Conservation (phyloP, 495 filamentous ascomycete species). For the Talaromyces stipitatus region DNA sequence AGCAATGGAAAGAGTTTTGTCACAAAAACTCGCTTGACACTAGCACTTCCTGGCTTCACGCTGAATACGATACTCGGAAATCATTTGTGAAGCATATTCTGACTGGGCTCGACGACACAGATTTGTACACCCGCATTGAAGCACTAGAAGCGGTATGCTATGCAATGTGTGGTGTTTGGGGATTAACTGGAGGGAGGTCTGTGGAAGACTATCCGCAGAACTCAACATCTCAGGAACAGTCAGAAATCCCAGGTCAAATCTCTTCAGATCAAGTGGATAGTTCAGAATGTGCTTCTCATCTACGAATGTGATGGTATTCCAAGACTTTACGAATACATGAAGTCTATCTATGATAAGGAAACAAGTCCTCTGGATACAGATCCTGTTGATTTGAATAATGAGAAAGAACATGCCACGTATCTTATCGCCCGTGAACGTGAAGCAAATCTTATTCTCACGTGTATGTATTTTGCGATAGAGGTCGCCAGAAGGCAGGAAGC, state of each 20-base stretch:
- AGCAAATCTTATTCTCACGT: conserved; percentile 47
- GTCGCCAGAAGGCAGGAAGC: conserved; percentile 45
- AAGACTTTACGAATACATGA: conserved; percentile 52
- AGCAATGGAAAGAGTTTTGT: conserved; percentile 49
- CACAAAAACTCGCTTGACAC: conserved; percentile 19
- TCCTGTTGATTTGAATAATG: conserved; percentile 24
- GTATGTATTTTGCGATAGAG: conserved; percentile 67
- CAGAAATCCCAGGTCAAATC: conserved; percentile 40
- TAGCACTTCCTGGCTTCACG: conserved; percentile 47
- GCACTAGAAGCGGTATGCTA: conserved; percentile 73
- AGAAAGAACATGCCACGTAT: conserved; percentile 22
- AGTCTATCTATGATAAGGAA: conserved; percentile 47
- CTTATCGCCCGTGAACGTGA: conserved; percentile 37
- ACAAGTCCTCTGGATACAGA: conserved; percentile 19
- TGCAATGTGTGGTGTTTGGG: conserved; percentile 70
- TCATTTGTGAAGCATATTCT: conserved; percentile 37
- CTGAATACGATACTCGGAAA: conserved; percentile 32
- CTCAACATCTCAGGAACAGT: conserved; percentile 15
- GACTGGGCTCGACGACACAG: conserved; percentile 34
- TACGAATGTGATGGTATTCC: conserved; percentile 52
- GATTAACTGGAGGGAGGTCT: conserved; percentile 53
- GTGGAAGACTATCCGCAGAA: conserved; percentile 20
- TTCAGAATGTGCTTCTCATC: conserved; percentile 52
- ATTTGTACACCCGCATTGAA: conserved; percentile 48
- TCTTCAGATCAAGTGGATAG: conserved; percentile 64